A percentile compares a stretch with the other conserved stretches of the same genome.
These are phyloP conservation scores for Prunus armeniaca DNA, from an alignment of 306 rosid genomes.

Conservation along the genomic window DNA sequence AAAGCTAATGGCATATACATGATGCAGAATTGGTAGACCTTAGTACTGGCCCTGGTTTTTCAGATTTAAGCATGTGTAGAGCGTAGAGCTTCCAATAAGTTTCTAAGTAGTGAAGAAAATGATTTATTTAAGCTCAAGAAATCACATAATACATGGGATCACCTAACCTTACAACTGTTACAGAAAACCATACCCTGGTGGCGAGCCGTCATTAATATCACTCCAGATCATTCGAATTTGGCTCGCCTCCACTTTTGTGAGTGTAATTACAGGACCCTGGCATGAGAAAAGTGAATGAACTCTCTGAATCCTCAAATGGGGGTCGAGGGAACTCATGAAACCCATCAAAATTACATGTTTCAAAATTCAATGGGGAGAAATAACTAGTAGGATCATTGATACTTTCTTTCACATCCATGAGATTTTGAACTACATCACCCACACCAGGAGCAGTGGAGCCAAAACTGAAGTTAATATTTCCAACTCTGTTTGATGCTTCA, in stretches of 20 bases:
- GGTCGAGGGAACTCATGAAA: slow-evolving; percentile 86
- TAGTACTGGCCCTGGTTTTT: not conserved
- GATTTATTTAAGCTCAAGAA: slow-evolving; percentile 30
- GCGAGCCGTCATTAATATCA: not conserved
- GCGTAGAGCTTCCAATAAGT: not conserved
- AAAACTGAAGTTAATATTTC: slow-evolving; percentile 52
- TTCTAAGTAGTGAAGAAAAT: slow-evolving; percentile 7
- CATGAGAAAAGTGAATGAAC: slow-evolving; percentile 69
- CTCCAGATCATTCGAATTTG: slow-evolving; percentile 38
- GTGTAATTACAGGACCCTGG: slow-evolving; percentile 61
- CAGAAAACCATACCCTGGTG: slow-evolving; percentile 16
- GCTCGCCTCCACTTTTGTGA: slow-evolving; percentile 58
- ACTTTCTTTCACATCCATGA: slow-evolving; percentile 55
- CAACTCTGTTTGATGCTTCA: slow-evolving; percentile 41
- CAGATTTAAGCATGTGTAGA: not conserved
- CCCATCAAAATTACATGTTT: slow-evolving; percentile 70
- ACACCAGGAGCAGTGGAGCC: slow-evolving; percentile 51
- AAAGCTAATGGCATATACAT: not conserved
- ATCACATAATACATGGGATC: slow-evolving; percentile 34
- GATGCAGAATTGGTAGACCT: not conserved
- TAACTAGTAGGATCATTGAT: slow-evolving; percentile 69
- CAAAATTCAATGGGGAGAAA: slow-evolving; percentile 79
- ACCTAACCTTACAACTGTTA: slow-evolving; percentile 27
- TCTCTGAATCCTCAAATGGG: slow-evolving; percentile 75
- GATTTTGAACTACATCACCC: slow-evolving; percentile 38